Percentiles rank a stretch among this genome's conserved stretches.
Evolutionary conservation across 208 protist genomes (phyloP).

Genomic region (Naegleria fowleri): DNA sequence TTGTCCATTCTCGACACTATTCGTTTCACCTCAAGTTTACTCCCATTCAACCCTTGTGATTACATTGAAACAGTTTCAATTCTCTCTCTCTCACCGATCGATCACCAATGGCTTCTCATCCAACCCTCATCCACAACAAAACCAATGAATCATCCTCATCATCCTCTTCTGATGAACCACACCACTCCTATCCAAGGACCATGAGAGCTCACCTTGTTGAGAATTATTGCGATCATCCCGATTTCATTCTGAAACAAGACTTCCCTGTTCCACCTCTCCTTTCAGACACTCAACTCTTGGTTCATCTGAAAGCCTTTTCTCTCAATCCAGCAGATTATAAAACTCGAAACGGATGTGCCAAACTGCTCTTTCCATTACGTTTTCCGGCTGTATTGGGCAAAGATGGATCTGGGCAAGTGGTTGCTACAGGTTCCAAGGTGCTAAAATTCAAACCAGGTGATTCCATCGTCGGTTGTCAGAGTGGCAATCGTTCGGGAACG

Average conservation of each 20-base stretch:
- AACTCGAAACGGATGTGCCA: background rate
- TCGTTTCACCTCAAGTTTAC: too few species aligned
- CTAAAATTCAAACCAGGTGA: background rate
- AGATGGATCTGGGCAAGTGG: background rate
- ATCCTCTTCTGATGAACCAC: too few species aligned
- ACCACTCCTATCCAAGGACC: too few species aligned
- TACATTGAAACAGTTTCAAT: too few species aligned
- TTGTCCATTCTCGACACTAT: too few species aligned
- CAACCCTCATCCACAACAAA: too few species aligned
- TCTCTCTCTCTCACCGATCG: too few species aligned
- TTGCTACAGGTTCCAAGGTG: background rate
- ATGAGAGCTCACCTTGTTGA: background rate
- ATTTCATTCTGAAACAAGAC: background rate
- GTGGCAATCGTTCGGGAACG: background rate
- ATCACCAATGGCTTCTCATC: too few species aligned
- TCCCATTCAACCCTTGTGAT: too few species aligned
- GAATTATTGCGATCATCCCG: background rate
- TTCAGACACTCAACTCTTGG: background rate
- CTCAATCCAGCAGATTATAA: slow-evolving; percentile 2
- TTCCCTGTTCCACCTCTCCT: background rate
- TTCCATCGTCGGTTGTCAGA: background rate
- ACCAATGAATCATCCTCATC: too few species aligned
- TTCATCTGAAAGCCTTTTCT: background rate
- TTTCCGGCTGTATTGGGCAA: background rate
- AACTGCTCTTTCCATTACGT: background rate